phyloP scores from a whole-genome alignment of 2,329 filamentous ascomycete genomes.

The Aulographum hederae region DNA sequence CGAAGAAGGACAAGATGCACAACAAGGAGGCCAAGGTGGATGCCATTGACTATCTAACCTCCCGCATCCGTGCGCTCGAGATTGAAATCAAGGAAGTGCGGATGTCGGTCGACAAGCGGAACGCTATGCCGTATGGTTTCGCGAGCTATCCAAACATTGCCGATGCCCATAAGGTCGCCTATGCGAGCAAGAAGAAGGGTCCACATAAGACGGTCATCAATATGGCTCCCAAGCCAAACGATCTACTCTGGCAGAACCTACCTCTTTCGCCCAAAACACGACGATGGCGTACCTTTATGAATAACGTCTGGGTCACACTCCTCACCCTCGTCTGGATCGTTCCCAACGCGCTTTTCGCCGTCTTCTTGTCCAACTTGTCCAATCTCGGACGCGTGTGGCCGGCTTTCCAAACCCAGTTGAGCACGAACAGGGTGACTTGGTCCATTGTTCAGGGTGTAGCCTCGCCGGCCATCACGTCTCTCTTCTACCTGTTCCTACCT shows the following conservation, averaged over 20 bases:
- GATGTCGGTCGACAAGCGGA: conserved; percentile 64
- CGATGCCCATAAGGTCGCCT: conserved; percentile 78
- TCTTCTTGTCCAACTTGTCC: conserved; percentile 73
- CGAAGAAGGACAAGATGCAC: conserved; percentile 58
- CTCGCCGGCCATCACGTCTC: conserved; percentile 70
- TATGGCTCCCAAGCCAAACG: conserved; percentile 71
- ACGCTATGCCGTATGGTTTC: conserved; percentile 83
- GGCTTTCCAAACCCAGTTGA: conserved; percentile 49
- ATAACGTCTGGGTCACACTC: conserved; percentile 65
- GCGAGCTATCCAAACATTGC: conserved; percentile 80
- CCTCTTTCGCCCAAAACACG: conserved; percentile 49
- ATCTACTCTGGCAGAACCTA: conserved; percentile 94
- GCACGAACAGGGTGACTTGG: conserved; percentile 50
- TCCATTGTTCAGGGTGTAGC: conserved; percentile 80
- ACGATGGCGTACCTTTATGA: conserved; percentile 55
- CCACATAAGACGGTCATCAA: conserved; percentile 59
- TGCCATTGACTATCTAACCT: conserved; percentile 82
- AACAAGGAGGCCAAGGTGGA: conserved; percentile 63
- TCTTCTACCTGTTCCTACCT: conserved; percentile 74
- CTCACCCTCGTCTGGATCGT: conserved; percentile 76
- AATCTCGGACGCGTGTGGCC: conserved; percentile 71
- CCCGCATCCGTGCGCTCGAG: conserved; percentile 69
- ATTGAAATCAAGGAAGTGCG: conserved; percentile 70
- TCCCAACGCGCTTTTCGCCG: conserved; percentile 84
- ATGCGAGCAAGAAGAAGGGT: conserved; percentile 60